Evolutionary conservation across 2,329 filamentous ascomycete species (phyloP).

Genomic region (Paecilomyces sp.): DNA sequence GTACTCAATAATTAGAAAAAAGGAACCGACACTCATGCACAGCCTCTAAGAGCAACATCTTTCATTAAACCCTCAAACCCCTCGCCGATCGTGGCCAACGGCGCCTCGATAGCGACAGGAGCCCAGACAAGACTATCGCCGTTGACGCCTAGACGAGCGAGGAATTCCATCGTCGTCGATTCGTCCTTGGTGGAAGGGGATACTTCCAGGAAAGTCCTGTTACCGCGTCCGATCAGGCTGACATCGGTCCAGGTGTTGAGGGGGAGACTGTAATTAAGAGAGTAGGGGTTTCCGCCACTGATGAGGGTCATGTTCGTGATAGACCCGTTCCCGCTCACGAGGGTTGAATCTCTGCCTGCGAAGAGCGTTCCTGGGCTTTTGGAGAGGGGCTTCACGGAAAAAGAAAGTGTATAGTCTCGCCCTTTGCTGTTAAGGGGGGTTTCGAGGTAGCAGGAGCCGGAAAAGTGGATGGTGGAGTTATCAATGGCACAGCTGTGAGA

Average conservation of each 20-base stretch:
- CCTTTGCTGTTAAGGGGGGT: constrained; percentile 48
- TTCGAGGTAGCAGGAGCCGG: constrained; percentile 32
- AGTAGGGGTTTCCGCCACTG: constrained; percentile 30
- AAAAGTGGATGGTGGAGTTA: constrained; percentile 23
- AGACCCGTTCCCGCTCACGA: constrained; percentile 26
- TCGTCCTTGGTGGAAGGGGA: background rate
- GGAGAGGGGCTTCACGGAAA: constrained; percentile 32
- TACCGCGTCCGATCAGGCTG: constrained; percentile 26
- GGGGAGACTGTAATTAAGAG: constrained; percentile 35
- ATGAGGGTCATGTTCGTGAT: constrained; percentile 32
- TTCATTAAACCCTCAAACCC: constrained; percentile 6
- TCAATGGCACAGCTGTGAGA: constrained; percentile 31
- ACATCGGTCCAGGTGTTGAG: constrained; percentile 29
- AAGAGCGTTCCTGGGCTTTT: constrained; percentile 34
- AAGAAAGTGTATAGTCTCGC: constrained; percentile 47
- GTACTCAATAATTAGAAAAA: too few relatives aligned
- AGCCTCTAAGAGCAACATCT: constrained; percentile 1
- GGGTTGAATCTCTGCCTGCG: constrained; percentile 37
- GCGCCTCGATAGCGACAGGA: constrained; percentile 8
- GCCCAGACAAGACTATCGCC: constrained; percentile 6
- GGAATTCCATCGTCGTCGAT: constrained; percentile 4
- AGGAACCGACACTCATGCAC: background rate
- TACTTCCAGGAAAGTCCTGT: constrained; percentile 25
- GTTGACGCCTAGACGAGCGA: constrained; percentile 5
- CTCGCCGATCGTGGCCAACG: constrained; percentile 5